Evolutionary conservation across 306 rosid genomes (phyloP).

Genomic region (Cyamopsis tetragonoloba): DNA sequence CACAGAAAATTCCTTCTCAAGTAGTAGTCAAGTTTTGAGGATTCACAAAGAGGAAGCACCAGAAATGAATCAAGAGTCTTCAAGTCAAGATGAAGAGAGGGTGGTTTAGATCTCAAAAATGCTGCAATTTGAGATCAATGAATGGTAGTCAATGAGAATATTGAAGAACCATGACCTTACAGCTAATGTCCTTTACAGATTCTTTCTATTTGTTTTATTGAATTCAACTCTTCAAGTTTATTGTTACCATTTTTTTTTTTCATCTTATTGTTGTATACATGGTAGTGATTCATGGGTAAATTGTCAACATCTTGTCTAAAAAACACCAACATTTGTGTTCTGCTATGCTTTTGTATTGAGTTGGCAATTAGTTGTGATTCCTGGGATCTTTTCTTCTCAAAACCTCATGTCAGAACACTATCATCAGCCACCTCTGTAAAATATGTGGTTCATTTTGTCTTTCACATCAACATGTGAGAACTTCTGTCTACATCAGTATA

Average conservation of each 20-base stretch:
- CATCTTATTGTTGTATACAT: slow-evolving; percentile 33
- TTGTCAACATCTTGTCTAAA: slow-evolving; percentile 11
- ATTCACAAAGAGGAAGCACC: slow-evolving; percentile 31
- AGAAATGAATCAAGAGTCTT: slow-evolving; percentile 30
- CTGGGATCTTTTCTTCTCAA: slow-evolving; percentile 18
- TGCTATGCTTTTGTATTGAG: slow-evolving; percentile 26
- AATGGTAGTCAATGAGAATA: neutral
- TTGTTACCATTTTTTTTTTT: neutral
- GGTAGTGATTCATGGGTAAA: slow-evolving; percentile 22
- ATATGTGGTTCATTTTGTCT: neutral
- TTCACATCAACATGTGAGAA: neutral
- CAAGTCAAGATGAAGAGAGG: slow-evolving; percentile 32
- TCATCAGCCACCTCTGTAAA: neutral
- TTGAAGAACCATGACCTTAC: slow-evolving; percentile 21
- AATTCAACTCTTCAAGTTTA: slow-evolving; percentile 27
- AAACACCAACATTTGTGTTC: slow-evolving; percentile 6
- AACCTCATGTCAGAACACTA: neutral
- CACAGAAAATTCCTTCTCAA: slow-evolving; percentile 46
- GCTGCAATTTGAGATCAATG: slow-evolving; percentile 28
- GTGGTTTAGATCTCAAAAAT: slow-evolving; percentile 27
- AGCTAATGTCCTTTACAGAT: slow-evolving; percentile 35
- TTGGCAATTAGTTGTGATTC: slow-evolving; percentile 11
- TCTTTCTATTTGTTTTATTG: slow-evolving; percentile 60
- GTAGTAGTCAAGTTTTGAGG: slow-evolving; percentile 35
- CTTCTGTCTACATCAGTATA: neutral